Conservation (phyloP, 306 rosid species). For the Boehmeria nivea region DNA sequence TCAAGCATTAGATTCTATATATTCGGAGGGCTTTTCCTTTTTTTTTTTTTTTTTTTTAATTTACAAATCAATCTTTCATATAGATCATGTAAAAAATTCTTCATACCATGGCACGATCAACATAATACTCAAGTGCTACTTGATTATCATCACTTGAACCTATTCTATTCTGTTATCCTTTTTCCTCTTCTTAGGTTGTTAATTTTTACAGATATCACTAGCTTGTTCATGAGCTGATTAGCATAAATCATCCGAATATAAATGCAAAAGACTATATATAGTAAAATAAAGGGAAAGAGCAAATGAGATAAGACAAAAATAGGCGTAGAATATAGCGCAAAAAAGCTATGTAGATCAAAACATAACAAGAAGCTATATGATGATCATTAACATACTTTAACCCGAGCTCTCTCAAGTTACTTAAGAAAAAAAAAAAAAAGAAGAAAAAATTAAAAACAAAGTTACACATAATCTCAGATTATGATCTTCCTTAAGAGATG, state of each 20-base stretch:
- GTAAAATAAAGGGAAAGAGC: not conserved
- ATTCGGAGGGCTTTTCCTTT: not conserved
- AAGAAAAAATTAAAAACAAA: not conserved
- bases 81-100: not conserved
- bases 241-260: not conserved
- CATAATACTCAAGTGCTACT: not conserved
- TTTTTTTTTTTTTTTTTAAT: too few relatives aligned
- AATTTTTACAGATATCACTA: not conserved
- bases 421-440: not conserved
- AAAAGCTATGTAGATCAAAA: not conserved
- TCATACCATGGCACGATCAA: not conserved
- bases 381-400: not conserved
- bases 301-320: not conserved
- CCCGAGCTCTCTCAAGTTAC: constrained; percentile 8
- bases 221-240: not conserved
- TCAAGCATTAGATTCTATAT: not conserved
- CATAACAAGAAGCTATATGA: constrained; percentile 6
- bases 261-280: not conserved
- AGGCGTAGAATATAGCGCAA: not conserved
- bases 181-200: not conserved
- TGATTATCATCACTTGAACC: not conserved
- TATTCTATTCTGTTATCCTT: not conserved
- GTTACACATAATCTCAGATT: constrained; percentile 1
- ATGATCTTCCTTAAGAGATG: constrained; percentile 15
- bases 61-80: too few relatives aligned